These are phyloP conservation scores for Cercospora sp. DNA, from an alignment of 2,329 filamentous ascomycete genomes.

Conservation along the genomic window DNA sequence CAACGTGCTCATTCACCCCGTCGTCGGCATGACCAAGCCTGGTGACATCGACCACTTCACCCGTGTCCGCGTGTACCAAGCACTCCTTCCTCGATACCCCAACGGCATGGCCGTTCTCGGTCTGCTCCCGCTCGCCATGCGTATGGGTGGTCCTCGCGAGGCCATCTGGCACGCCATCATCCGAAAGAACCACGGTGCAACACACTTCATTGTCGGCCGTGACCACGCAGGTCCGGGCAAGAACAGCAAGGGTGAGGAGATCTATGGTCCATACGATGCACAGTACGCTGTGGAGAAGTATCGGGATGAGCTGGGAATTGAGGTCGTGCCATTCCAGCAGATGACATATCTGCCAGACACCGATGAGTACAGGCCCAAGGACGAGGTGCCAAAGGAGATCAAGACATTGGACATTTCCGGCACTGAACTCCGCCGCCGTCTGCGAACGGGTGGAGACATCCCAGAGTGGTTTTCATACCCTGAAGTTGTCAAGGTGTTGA, in stretches of 20 bases:
- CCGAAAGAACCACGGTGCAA: conserved; percentile 98
- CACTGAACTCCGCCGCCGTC: conserved; percentile 82
- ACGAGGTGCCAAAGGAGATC: conserved; percentile 80
- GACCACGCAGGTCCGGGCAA: conserved; percentile 97
- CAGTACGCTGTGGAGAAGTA: conserved; percentile 97
- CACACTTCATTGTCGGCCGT: conserved; percentile 98
- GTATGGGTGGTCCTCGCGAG: conserved; percentile 97
- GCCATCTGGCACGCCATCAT: conserved; percentile 99
- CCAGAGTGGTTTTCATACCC: conserved; percentile 99
- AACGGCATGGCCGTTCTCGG: conserved; percentile 98
- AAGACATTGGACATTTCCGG: conserved; percentile 66
- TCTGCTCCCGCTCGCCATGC: conserved; percentile 94
- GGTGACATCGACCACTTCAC: conserved; percentile 99
- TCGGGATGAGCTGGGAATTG: conserved; percentile 92
- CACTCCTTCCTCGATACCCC: conserved; percentile 91
- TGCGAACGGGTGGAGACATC: conserved; percentile 89
- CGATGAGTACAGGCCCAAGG: conserved; percentile 92
- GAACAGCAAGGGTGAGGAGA: conserved; percentile 95
- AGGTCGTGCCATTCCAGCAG: conserved; percentile 99
- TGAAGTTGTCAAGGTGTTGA: conserved; percentile 93
- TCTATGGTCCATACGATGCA: conserved; percentile 97
- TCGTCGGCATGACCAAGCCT: conserved; percentile 97
- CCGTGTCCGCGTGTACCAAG: conserved; percentile 97
- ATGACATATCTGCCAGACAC: conserved; percentile 98
- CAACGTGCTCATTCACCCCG: conserved; percentile 98